phyloP scores from a whole-genome alignment of 495 filamentous ascomycete genomes.

The Penicillium samsonianum region DNA sequence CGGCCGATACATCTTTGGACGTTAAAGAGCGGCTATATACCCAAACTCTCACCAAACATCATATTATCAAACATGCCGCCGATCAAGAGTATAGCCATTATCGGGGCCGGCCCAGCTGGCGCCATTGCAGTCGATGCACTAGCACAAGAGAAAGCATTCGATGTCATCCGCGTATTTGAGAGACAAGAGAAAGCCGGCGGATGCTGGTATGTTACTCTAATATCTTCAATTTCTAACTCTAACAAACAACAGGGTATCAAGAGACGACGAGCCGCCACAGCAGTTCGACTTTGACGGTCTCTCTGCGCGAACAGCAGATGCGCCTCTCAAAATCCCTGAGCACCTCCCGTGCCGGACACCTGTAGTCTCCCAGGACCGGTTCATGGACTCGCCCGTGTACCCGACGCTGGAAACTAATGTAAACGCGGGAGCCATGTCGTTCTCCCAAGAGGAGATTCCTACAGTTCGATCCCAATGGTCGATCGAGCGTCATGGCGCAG shows the following conservation, averaged over 20 bases:
- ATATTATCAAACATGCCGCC: constrained; percentile 19
- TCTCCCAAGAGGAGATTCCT: constrained; percentile 41
- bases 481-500: constrained; percentile 34
- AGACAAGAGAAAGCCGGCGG: constrained; percentile 58
- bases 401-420: constrained; percentile 45
- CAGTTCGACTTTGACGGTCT: constrained; percentile 43
- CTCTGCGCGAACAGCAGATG: constrained; percentile 49
- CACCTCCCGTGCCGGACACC: constrained; percentile 49
- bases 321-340: constrained; percentile 47
- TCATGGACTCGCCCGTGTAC: constrained; percentile 48
- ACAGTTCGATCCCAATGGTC: constrained; percentile 37
- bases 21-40: background rate
- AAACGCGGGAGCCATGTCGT: constrained; percentile 42
- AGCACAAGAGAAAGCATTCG: constrained; percentile 55
- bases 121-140: constrained; percentile 61
- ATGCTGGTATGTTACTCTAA: constrained; percentile 49
- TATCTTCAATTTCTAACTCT: background rate
- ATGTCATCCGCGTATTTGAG: constrained; percentile 60
- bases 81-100: constrained; percentile 56
- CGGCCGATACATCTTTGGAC: constrained; percentile 22
- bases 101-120: constrained; percentile 59
- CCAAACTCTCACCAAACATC: background rate
- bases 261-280: constrained; percentile 34
- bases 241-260: constrained; percentile 41
- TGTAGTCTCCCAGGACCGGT: constrained; percentile 45